Base-by-base conservation (phyloP, 1,284 basidiomycete genomes). In the Fomes fomentarius region DNA sequence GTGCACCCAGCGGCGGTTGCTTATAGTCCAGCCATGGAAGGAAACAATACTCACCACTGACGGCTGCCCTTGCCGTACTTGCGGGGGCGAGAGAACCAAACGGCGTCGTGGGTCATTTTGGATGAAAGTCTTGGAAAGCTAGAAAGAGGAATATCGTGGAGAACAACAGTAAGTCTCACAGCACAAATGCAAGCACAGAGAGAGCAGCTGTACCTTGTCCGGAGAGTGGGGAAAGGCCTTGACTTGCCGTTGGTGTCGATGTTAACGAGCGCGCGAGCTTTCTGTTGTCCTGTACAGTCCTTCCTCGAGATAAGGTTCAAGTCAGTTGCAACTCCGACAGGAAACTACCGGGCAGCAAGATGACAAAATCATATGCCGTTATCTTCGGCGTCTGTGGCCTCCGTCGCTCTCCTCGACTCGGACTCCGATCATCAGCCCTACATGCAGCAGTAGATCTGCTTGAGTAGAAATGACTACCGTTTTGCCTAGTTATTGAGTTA, bases 61-160 rank as follows among this genome's bases (percentile, higher is more conserved):
- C 94, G 91, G 74, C 88, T 88, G 72, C 94, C 94, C 82, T 96
- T 97, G 75, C 95, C 94, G 81, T 74, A 97, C 78, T 92, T 96
- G 75, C 94, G 87, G 65, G 94, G 95, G 73, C 91, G 91, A 75
- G 90, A 93, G 78, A 93, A 93, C 91, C 91, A 94, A 74, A 94
- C 83, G 64, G 90, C 87, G 82, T 92, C 89, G 89, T 94, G 91
- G 64, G 92, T 93, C 90, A 92, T 92, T 81, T 83, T 87, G 47
- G 35, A n/a, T n/a, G n/a, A 58, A 50, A 47, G 47, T 60, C 58
- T 66, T 66, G 65, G 64, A 52, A 57, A 43, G 42, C 22, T 49
- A 43, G 43, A 37, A 48, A 55, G 38, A 30, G 24, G 6, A 17
- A 3, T 33, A 24, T 15, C 6, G 21, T 9, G 19, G 21, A 12